Evolutionary conservation across 306 rosid genomes (phyloP).

Genomic region (Nissolia schottii): DNA sequence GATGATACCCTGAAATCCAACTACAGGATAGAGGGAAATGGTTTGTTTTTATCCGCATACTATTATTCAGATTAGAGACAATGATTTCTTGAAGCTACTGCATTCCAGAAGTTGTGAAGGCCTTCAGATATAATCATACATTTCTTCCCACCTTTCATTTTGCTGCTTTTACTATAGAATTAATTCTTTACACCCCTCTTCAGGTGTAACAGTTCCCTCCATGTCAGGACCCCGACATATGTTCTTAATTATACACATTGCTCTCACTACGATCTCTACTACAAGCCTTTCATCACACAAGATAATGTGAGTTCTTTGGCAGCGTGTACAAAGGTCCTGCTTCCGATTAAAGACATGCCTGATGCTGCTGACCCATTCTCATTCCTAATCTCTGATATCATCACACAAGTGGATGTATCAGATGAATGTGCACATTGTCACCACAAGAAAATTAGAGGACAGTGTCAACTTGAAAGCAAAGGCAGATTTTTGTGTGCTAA

Average conservation of each 20-base stretch:
- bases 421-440: constrained; percentile 13
- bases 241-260: not conserved
- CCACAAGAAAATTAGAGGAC: not conserved
- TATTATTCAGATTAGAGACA: constrained; percentile 19
- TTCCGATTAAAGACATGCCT: not conserved
- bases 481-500: not conserved
- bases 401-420: constrained; percentile 2
- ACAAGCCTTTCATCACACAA: not conserved
- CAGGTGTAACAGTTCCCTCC: constrained; percentile 23
- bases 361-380: not conserved
- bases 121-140: not conserved
- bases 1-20: not conserved
- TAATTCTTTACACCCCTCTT: constrained; percentile 1
- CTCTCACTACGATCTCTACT: not conserved
- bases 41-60: not conserved
- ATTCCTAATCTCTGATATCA: not conserved
- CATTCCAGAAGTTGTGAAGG: not conserved
- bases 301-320: not conserved
- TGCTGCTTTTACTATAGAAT: not conserved
- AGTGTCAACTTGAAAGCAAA: constrained; percentile 1
- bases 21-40: not conserved
- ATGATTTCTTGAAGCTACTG: not conserved
- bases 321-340: constrained; percentile 20
- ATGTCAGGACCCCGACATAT: not conserved
- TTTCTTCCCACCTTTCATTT: constrained; percentile 18